Conservation (phyloP, 345 rosid genomes). For the Eutrema yunnanense region DNA sequence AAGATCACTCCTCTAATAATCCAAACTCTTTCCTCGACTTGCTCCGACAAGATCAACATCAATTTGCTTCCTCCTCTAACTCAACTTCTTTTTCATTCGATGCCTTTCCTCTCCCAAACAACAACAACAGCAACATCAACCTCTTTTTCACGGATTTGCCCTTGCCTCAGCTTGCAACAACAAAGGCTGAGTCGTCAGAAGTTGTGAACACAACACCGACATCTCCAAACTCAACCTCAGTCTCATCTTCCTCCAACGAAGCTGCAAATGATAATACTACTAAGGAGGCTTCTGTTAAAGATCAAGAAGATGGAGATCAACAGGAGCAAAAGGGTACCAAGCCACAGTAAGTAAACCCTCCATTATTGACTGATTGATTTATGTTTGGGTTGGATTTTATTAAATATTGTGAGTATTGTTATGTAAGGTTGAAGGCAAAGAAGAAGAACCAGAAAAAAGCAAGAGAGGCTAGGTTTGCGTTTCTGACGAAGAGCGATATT, state of each 20-base stretch:
- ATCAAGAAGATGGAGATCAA: constrained; percentile 48
- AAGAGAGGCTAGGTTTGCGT: constrained; percentile 87
- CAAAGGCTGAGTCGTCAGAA: constrained; percentile 60
- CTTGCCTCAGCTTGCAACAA: constrained; percentile 19
- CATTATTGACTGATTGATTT: background rate
- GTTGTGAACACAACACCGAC: constrained; percentile 60
- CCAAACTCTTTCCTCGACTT: constrained; percentile 43
- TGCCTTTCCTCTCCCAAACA: constrained; percentile 31
- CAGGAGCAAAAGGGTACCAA: constrained; percentile 52
- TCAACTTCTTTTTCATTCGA: constrained; percentile 47
- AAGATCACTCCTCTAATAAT: constrained; percentile 13
- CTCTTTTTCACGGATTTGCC: constrained; percentile 17
- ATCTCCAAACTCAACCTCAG: constrained; percentile 81
- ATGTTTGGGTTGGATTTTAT: background rate
- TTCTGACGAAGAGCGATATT: constrained; percentile 92
- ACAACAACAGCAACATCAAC: constrained; percentile 20
- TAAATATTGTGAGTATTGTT: background rate
- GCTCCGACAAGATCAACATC: constrained; percentile 36
- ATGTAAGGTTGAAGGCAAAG: constrained; percentile 70
- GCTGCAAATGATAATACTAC: constrained; percentile 37
- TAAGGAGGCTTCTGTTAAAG: constrained; percentile 34
- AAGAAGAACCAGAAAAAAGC: constrained; percentile 78
- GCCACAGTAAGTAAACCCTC: constrained; percentile 55
- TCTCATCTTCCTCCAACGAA: constrained; percentile 79
- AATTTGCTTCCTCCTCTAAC: constrained; percentile 23